Percentiles rank a stretch among this genome's conserved stretches.
phyloP scores from a whole-genome alignment of 441 rosid genomes.

The Capsella rubella region DNA sequence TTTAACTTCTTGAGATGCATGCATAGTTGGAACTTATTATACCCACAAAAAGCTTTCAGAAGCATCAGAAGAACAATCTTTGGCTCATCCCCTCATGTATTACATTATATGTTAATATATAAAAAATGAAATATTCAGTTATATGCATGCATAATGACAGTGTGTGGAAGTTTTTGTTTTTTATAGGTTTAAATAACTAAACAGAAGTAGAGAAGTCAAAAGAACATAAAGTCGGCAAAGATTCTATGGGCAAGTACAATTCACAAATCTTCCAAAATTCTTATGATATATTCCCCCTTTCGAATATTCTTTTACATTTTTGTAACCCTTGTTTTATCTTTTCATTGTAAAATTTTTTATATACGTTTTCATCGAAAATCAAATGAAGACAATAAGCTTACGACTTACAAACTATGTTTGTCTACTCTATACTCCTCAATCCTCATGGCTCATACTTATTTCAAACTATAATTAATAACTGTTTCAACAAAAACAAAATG shows the following conservation, averaged over 20 bases:
- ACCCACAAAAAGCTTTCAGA: neutral
- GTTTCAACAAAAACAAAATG: no score
- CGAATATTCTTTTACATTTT: constrained; percentile 32
- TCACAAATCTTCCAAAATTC: constrained; percentile 39
- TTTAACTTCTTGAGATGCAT: neutral
- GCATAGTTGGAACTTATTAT: neutral
- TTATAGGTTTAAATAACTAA: neutral
- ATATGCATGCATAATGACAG: constrained; percentile 16
- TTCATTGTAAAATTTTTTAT: constrained; percentile 1
- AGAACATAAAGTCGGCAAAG: constrained; percentile 45
- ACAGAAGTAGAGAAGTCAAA: constrained; percentile 39
- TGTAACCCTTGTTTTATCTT: neutral
- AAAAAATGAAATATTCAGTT: neutral
- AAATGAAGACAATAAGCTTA: neutral
- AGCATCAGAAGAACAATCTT: neutral
- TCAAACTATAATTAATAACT: no score
- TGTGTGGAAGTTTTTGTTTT: neutral
- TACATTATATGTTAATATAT: neutral
- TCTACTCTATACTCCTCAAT: no score
- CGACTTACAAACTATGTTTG: neutral
- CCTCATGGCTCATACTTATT: no score
- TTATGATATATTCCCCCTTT: constrained; percentile 42
- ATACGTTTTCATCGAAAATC: neutral
- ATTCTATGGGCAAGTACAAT: constrained; percentile 35
- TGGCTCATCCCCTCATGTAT: neutral